Conservation (phyloP, 2,329 filamentous ascomycete genomes). For the Diplodia intermedia region DNA sequence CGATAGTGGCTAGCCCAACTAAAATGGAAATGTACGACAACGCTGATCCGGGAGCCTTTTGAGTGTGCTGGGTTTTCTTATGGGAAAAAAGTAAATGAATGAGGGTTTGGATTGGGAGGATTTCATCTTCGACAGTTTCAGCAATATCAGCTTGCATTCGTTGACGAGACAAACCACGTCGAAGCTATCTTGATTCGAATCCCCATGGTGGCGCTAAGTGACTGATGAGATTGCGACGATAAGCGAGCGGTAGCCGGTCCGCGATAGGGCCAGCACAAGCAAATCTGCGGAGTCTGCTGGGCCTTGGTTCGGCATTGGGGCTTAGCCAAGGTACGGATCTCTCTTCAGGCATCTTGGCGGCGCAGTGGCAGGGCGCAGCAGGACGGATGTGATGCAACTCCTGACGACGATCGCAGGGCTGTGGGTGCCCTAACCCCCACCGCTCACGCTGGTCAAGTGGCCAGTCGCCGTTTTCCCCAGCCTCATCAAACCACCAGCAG, state of each 20-base stretch:
- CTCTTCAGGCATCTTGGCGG: background rate
- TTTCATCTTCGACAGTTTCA: background rate
- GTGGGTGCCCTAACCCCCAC: conserved; percentile 21
- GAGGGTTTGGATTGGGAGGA: conserved; percentile 11
- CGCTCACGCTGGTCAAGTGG: conserved; percentile 6
- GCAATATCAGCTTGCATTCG: background rate
- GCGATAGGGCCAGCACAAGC: background rate
- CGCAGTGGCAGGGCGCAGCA: conserved; percentile 6
- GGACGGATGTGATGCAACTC: background rate
- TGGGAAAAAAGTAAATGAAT: conserved; percentile 27
- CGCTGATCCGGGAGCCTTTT: conserved; percentile 30
- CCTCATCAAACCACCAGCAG: conserved; percentile 5
- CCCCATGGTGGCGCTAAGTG: background rate
- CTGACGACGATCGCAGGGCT: conserved; percentile 12
- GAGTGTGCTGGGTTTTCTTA: conserved; percentile 23
- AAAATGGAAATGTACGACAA: conserved; percentile 24
- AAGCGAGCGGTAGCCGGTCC: background rate
- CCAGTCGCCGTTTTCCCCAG: background rate
- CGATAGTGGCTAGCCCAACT: background rate
- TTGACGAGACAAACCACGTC: background rate
- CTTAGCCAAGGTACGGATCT: background rate
- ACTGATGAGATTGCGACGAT: background rate
- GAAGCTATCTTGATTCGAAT: background rate
- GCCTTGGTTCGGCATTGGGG: background rate
- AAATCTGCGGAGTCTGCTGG: background rate